These are phyloP conservation scores for Skeletonema grethae DNA, from an alignment of 108 stramenopile genomes.

Conservation along the genomic window DNA sequence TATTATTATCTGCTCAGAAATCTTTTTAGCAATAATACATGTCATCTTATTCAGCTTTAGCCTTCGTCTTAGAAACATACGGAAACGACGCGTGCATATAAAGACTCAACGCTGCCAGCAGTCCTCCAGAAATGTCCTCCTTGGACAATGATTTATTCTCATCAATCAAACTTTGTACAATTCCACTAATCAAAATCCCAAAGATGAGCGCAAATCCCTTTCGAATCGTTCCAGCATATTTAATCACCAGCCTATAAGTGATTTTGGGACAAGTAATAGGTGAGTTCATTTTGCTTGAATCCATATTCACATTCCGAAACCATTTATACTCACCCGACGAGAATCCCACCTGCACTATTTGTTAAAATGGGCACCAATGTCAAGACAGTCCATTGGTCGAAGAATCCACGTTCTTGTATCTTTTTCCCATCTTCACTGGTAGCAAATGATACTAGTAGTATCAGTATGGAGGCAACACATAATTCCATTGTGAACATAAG, in stretches of 20 bases:
- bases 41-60: neutral
- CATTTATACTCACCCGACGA: too few relatives aligned
- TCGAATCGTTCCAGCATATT: constrained; percentile 88
- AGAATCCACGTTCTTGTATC: constrained; percentile 71
- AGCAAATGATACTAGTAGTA: constrained; percentile 50
- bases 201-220: constrained; percentile 93
- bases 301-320: too few relatives aligned
- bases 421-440: constrained; percentile 63
- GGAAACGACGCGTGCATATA: constrained; percentile 81
- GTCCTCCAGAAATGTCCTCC: constrained; percentile 68
- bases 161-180: constrained; percentile 61
- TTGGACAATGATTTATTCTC: constrained; percentile 45
- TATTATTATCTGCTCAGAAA: neutral
- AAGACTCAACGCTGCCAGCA: constrained; percentile 79
- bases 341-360: constrained; percentile 87
- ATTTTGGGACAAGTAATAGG: too few relatives aligned
- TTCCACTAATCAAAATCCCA: constrained; percentile 78
- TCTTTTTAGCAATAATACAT: neutral
- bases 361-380: constrained; percentile 88
- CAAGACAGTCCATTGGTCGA: constrained; percentile 69
- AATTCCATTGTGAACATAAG: constrained; percentile 91
- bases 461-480: constrained; percentile 64
- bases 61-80: constrained; percentile 21
- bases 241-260: too few relatives aligned
- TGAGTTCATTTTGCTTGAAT: too few relatives aligned